Evolutionary conservation across 2,329 filamentous ascomycete species (phyloP), one percentile per base, ranked within the genome.

Genomic region (Calcarisporium arbuscula): DNA sequence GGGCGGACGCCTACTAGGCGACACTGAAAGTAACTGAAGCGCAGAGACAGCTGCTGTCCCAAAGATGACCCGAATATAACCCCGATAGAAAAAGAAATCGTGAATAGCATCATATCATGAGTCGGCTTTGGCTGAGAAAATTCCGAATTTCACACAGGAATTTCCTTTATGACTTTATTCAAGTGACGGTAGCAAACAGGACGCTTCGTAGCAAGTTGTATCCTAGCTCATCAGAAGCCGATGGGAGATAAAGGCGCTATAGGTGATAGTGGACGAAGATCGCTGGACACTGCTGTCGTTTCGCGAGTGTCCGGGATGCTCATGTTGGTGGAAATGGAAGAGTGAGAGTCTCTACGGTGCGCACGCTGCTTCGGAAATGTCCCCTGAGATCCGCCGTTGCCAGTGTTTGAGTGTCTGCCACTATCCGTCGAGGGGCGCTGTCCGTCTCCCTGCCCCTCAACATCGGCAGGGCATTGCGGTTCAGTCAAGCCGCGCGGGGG

Each of bases 211-310:
- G 19, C n/a, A n/a, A n/a, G n/a, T n/a, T n/a, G n/a, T n/a, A n/a
- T n/a, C 31, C 28, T n/a, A 23, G 16, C 29, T 32, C 23, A 33
- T 56, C 57, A 74, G 44, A 80, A 72, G 41, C 74, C 72, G 50
- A 80, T 61, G 10, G 77, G 77, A 22, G 77, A 82, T 30, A 82
- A 57, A 27, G 78, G 78, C 54, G 79, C 77, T 50, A 82, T 81
- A 5, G 78, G 78, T 39, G 78, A 82, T 22, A 82, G 54, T 4
- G 74, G 74, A 28, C 72, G 64, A 28, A 78, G 47, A 33, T 74
- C 70, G 19, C 58, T 33, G 8, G 38, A 20, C 14, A 14, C n/a
- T 16, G 27, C 23, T 23, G 12, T 42, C 58, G n/a, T 36, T 30
- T 54, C 51, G 20, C 44, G 49, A 8, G 67, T 62, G 39, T 61